Base-by-base conservation (phyloP, 129 eudicot species). In the Saussurea involucrata region DNA sequence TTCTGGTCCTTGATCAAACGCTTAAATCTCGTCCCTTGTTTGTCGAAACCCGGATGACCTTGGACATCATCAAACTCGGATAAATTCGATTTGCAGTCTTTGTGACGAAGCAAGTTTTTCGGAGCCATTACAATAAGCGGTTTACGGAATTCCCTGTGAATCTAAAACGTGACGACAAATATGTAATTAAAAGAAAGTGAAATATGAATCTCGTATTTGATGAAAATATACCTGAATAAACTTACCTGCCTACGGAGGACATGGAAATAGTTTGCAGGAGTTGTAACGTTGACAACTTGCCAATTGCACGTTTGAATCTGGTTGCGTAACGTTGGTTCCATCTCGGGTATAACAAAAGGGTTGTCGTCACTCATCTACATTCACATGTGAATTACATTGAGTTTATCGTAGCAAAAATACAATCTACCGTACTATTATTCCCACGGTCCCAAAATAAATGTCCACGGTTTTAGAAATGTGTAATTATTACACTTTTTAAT, bases 221-320 rank as follows among this genome's bases (percentile, higher is more conserved):
- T 18, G 44, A 53, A 72, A 8, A 15, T 37, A 34, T 9, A 60
- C 17, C 27, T 2, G 40, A 20, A 28, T 18, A 22, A 73, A 75
- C 97, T 78, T 69, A 93, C 98, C 88, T 93, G 98, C 67, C 98
- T 93, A 60, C 98, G 87, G 69, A 93, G 84, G 55, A 93, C 97
- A 71, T 93, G 98, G 88, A 93, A 93, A 86, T 93, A 93, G 81
- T 93, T 93, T 42, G 98, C 98, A 0, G 98, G 98, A 40, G 98
- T 93, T 6, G 98, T 93, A 34, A 90, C 95, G 72, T 93, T 93
- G 68, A 93, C 98, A 79, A 93, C 97, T 76, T 93, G 98, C 98
- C 97, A 93, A 85, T 93, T 93, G 91, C 98, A 93, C 69, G 89
- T 93, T 67, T 93, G 98, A 71, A 93, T 93, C 74, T 93, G 98